Evolutionary conservation across 2,329 filamentous ascomycete species (phyloP).

Genomic region (Orbilia ellipsospora): DNA sequence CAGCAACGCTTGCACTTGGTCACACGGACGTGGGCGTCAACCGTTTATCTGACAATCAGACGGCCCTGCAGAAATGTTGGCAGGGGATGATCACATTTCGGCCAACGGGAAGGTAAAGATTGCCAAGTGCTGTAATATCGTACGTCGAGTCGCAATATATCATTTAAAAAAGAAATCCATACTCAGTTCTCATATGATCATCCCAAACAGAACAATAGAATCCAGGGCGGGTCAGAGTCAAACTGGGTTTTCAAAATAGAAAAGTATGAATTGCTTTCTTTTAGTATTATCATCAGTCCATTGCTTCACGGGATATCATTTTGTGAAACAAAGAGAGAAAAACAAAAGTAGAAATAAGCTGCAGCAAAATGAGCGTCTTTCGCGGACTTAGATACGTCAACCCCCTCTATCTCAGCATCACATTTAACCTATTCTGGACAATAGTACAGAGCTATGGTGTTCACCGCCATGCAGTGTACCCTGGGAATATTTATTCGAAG

Average conservation of each 20-base stretch:
- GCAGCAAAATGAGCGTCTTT: not conserved
- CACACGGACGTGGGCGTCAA: conserved; percentile 6
- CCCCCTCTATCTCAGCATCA: too few relatives aligned
- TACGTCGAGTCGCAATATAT: conserved; percentile 17
- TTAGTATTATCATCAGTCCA: not conserved
- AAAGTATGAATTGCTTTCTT: not conserved
- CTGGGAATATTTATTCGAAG: not conserved
- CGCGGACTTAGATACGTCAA: not conserved
- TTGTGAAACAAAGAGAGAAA: conserved; percentile 19
- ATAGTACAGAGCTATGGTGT: too few relatives aligned
- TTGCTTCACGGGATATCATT: conserved; percentile 17
- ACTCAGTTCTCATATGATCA: conserved; percentile 7
- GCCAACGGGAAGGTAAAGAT: not conserved
- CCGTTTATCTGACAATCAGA: too few relatives aligned
- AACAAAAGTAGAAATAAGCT: conserved; percentile 9
- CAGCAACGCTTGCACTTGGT: conserved; percentile 9
- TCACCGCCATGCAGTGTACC: not conserved
- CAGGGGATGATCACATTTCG: not conserved
- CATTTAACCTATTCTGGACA: too few relatives aligned
- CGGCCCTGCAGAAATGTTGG: too few relatives aligned
- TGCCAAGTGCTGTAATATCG: not conserved
- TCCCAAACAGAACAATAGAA: conserved; percentile 16
- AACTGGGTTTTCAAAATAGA: too few relatives aligned
- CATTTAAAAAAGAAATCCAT: conserved; percentile 21
- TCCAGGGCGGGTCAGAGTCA: not conserved